Base-by-base conservation (phyloP, 108 stramenopile genomes). In the Aurantiochytrium sp. region DNA sequence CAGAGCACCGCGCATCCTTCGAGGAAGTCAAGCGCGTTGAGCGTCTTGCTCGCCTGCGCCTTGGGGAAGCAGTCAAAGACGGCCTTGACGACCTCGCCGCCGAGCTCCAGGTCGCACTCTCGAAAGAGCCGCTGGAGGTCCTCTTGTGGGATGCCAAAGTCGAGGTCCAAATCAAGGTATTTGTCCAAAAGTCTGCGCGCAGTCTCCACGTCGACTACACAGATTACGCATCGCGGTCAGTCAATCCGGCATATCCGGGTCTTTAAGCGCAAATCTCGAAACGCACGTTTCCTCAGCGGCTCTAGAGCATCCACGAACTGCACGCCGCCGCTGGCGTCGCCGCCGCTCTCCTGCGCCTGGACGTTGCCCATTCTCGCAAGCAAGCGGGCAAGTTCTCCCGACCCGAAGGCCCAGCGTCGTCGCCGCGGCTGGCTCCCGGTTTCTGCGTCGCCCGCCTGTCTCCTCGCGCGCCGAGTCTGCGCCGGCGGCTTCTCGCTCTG, bases 71-170 rank as follows among this genome's bases (percentile, higher is more conserved):
- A 36, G n/a, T 55, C 86, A 36, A 68, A 39, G 86, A 86, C 39
- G 24, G 54, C 73, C 39, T 41, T 41, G 24, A 81, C 73, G 19
- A 81, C 73, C n/a, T 81, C 73, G 1, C 45, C 73, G 6, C 45
- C 42, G 45, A 81, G 42, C n/a, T 81, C 73, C 73, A 81, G 39
- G 6, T 81, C 73, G 24, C 73, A 81, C 39, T 81, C 73, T 81
- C 73, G 39, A 24, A 81, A 81, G 6, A 81, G 45, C 73, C 39
- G 8, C 24, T 81, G 73, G 21, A 81, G 73, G 24, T 81, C 73
- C n/a, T 81, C 73, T n/a, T 41, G 42, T 6, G 73, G 42, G 39
- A 81, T 81, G 42, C 73, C 73, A 81, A 81, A 81, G 73, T 81
- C 73, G 19, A 81, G n/a, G 45, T 81, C 73, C 39, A 81, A 24